phyloP scores from a whole-genome alignment of 225 moss, liverwort and hornwort species.

The Pseudoscleropodium purum region DNA sequence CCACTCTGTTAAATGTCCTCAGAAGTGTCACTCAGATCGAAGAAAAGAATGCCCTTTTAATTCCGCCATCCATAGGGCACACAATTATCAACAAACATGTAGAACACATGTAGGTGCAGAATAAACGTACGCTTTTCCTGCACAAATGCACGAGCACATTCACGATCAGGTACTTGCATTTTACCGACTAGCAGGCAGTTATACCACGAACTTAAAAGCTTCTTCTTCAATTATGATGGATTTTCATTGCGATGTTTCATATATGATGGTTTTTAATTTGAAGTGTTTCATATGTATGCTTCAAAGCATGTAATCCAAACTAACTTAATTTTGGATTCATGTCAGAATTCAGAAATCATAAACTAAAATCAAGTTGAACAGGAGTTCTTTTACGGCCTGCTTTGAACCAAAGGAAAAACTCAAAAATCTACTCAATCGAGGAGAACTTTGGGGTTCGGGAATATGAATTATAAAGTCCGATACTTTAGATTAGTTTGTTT shows the following conservation, averaged over 20 bases:
- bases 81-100: not conserved
- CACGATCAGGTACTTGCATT: conserved; percentile 4
- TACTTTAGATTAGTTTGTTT: too few species aligned
- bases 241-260: not conserved
- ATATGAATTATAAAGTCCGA: not conserved
- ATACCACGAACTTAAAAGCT: not conserved
- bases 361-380: not conserved
- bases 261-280: not conserved
- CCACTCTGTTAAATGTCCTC: not conserved
- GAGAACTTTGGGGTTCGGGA: not conserved
- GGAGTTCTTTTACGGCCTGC: not conserved
- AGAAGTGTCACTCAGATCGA: not conserved
- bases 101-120: not conserved
- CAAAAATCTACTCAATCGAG: not conserved
- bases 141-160: conserved; percentile 30
- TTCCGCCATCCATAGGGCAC: not conserved
- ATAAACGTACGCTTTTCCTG: conserved; percentile 92
- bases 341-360: not conserved
- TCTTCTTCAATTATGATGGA: not conserved
- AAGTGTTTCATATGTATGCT: not conserved
- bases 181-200: not conserved
- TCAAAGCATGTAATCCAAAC: not conserved
- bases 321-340: not conserved
- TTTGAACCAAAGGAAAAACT: not conserved
- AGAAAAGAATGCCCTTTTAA: not conserved